A percentile compares a stretch with the other conserved stretches of the same genome.
phyloP scores from a whole-genome alignment of 2,329 filamentous ascomycete species.

The Colletotrichum lindemuthianum region DNA sequence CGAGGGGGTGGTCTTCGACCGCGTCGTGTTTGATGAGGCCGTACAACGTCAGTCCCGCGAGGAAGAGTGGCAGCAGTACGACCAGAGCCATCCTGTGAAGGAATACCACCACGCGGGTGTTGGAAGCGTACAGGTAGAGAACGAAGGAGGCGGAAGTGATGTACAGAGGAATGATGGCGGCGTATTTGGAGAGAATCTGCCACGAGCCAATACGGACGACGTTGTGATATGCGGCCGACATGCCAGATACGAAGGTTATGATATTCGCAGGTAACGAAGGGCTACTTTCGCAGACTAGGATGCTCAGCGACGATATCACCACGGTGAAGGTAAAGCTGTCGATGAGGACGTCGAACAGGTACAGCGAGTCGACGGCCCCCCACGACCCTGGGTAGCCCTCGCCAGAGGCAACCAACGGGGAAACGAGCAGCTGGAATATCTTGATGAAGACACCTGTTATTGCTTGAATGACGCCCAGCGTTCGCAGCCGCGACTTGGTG shows the following conservation, averaged over 20 bases:
- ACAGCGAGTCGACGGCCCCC: conserved; percentile 54
- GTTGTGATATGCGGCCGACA: conserved; percentile 48
- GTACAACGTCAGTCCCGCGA: conserved; percentile 49
- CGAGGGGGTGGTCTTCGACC: conserved; percentile 55
- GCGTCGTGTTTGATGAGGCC: conserved; percentile 44
- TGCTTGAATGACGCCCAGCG: conserved; percentile 54
- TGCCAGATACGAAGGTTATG: conserved; percentile 55
- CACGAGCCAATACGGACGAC: conserved; percentile 55
- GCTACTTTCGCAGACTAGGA: conserved; percentile 59
- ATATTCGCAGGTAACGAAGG: conserved; percentile 54
- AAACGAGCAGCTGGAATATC: conserved; percentile 48
- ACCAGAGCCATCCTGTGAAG: conserved; percentile 53
- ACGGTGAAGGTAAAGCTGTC: conserved; percentile 58
- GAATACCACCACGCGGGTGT: conserved; percentile 55
- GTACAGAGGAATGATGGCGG: conserved; percentile 51
- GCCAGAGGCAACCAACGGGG: conserved; percentile 41
- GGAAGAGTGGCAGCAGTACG: conserved; percentile 49
- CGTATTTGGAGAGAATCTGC: conserved; percentile 51
- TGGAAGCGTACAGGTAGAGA: conserved; percentile 54
- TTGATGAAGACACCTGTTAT: conserved; percentile 51
- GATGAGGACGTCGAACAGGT: conserved; percentile 58
- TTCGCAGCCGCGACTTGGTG: conserved; percentile 56
- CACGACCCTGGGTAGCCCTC: conserved; percentile 37
- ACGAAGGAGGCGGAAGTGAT: conserved; percentile 53
- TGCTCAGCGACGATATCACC: conserved; percentile 54